These are phyloP conservation scores for Lagenaria siceraria DNA, from an alignment of 306 rosid genomes.

Conservation along the genomic window DNA sequence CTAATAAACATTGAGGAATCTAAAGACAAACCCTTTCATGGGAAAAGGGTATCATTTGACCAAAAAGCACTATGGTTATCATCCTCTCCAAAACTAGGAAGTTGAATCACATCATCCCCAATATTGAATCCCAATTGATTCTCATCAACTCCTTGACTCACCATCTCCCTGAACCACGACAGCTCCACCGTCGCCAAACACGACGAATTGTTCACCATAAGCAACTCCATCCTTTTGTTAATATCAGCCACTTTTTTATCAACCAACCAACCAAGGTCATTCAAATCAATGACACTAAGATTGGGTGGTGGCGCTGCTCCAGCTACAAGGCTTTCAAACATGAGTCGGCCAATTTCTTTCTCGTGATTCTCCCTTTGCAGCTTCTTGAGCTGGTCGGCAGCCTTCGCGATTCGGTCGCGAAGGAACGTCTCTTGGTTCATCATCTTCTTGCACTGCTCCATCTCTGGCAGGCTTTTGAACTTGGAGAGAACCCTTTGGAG, in stretches of 20 bases:
- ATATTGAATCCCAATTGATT: conserved; percentile 4
- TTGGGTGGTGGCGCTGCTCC: background rate
- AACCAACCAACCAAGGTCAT: conserved; percentile 16
- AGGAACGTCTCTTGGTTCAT: conserved; percentile 24
- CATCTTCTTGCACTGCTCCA: conserved; percentile 28
- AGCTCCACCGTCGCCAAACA: background rate
- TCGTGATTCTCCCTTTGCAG: conserved; percentile 15
- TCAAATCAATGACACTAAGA: conserved; percentile 14
- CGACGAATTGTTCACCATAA: too few relatives aligned
- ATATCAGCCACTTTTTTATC: conserved; percentile 14
- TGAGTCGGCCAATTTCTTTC: conserved; percentile 12
- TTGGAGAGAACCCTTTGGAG: background rate
- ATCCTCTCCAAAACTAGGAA: background rate
- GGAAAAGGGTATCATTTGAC: conserved; percentile 7
- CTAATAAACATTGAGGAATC: background rate
- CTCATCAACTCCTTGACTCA: background rate
- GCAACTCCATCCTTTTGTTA: background rate
- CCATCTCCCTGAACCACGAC: conserved; percentile 11
- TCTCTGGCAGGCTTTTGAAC: conserved; percentile 16
- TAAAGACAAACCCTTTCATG: background rate
- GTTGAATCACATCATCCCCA: conserved; percentile 5
- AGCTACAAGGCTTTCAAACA: conserved; percentile 17
- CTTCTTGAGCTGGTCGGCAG: conserved; percentile 18
- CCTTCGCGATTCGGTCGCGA: conserved; percentile 19
- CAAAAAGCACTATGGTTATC: background rate